Evolutionary conservation across 306 rosid species (phyloP).

Genomic region (Malus sieversii): DNA sequence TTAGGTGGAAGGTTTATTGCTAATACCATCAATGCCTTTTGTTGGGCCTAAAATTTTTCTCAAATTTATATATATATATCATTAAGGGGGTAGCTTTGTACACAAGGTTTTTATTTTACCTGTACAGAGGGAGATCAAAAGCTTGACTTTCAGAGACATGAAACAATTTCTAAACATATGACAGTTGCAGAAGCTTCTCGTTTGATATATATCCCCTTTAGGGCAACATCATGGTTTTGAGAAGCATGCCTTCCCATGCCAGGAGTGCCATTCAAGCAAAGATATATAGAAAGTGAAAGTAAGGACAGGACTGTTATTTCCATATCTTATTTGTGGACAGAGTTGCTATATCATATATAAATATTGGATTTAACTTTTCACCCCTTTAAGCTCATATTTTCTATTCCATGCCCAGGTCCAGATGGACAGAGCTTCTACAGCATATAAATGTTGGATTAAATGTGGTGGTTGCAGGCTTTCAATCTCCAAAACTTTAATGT

Average conservation of each 20-base stretch:
- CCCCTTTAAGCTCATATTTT: not conserved
- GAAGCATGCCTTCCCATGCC: conserved; percentile 3
- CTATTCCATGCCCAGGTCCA: not conserved
- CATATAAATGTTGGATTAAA: not conserved
- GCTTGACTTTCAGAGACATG: no score
- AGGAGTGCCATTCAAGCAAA: conserved; percentile 4
- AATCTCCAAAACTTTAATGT: conserved; percentile 5
- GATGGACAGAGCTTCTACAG: no score
- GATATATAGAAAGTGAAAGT: not conserved
- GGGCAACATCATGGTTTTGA: not conserved
- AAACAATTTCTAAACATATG: not conserved
- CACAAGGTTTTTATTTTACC: no score
- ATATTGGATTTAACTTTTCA: not conserved
- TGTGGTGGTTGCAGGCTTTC: conserved; percentile 1
- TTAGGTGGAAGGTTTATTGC: no score
- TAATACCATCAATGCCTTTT: no score
- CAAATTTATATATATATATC: no score
- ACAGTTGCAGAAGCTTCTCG: not conserved
- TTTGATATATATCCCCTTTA: not conserved
- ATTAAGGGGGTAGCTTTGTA: no score
- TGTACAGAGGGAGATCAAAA: no score
- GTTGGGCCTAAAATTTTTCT: no score
- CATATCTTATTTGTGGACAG: not conserved
- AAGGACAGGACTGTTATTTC: not conserved
- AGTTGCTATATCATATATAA: not conserved